Evolutionary conservation across 2,329 filamentous ascomycete genomes (phyloP).

Genomic region (Basipetospora chlamydospora): DNA sequence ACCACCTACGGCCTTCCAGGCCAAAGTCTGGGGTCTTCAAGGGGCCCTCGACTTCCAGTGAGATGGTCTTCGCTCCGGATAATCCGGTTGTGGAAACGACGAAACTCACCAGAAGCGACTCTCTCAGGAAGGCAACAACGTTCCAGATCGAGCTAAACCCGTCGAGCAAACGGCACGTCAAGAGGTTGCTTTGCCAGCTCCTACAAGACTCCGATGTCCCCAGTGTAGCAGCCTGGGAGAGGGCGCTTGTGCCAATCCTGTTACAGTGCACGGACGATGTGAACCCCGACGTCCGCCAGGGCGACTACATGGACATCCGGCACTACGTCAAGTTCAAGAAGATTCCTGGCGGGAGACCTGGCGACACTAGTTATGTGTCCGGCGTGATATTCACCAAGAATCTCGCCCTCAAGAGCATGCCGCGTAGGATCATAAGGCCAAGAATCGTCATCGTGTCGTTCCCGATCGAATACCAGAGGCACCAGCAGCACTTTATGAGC

Average conservation of each 20-base stretch:
- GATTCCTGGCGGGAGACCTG: conserved; percentile 76
- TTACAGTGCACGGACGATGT: conserved; percentile 88
- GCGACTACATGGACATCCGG: conserved; percentile 91
- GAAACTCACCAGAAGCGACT: conserved; percentile 4
- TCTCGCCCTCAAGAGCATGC: conserved; percentile 90
- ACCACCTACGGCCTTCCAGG: conserved; percentile 60
- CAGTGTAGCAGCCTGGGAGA: conserved; percentile 70
- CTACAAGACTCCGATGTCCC: conserved; percentile 62
- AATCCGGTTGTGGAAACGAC: conserved; percentile 10
- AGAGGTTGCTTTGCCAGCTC: conserved; percentile 70
- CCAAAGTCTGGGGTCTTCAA: conserved; percentile 43
- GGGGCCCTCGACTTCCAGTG: conserved; percentile 35
- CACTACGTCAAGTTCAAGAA: conserved; percentile 98
- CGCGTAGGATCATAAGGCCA: conserved; percentile 67
- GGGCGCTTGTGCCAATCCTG: conserved; percentile 76
- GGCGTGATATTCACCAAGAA: conserved; percentile 98
- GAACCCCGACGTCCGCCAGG: conserved; percentile 75
- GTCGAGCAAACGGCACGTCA: conserved; percentile 78
- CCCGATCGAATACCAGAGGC: conserved; percentile 86
- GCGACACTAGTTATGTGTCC: conserved; percentile 91
- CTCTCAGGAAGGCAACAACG: conserved; percentile 3
- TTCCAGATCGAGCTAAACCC: conserved; percentile 64
- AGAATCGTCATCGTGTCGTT: conserved; percentile 89
- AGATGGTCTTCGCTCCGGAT: conserved; percentile 35
- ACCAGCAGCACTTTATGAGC: conserved; percentile 90